Base-by-base conservation (phyloP, 75 land plant species). In the Selaginella moellendorffii region DNA sequence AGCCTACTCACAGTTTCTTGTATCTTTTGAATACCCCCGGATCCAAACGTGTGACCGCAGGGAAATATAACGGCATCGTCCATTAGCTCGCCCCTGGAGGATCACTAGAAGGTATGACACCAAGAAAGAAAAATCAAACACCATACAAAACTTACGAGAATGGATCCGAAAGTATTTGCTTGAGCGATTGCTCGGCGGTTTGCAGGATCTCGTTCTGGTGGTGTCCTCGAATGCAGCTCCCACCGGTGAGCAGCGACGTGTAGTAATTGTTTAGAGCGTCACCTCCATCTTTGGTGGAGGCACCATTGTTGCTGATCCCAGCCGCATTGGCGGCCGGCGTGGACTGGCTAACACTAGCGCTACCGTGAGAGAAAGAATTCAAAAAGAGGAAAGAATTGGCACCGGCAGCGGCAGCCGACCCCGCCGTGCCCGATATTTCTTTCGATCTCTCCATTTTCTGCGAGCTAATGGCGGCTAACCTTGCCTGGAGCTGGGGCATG, bases 1-100 rank as follows among this genome's bases (percentile, higher is more conserved):
- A 5, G 46, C 14, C 5, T 14, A 36, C 5, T 36, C n/a, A 42
- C 64, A 27, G 69, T 72, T 77, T 71, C 78, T 36, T 76, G 28
- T 5, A 81, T 73, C 31, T 79, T 83, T 42, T 81, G 82, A 0
- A 85, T 69, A 28, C 96, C 89, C 58, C 64, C 79, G 36, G 72
- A 74, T 52, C 96, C 86, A 74, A 77, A 83, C 2, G 96, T 85
- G 53, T 89, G 96, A 24, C 96, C 96, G 79, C 96, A 89, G 28
- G 80, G 67, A 28, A 85, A 70, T 67, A 89, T 81, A 73, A 81
- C 78, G 1, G 96, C 96, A 79, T 89, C 96, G 62, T 89, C 96
- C 96, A 89, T 85, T 14, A 89, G 86, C 25, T 53, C 63, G 28
- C 89, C 89, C 26, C 86, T 71, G 28, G 9, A 61, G 1, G 1